Base-by-base conservation (phyloP, 2,329 filamentous ascomycete genomes). In the Sporothrix variecibatus region DNA sequence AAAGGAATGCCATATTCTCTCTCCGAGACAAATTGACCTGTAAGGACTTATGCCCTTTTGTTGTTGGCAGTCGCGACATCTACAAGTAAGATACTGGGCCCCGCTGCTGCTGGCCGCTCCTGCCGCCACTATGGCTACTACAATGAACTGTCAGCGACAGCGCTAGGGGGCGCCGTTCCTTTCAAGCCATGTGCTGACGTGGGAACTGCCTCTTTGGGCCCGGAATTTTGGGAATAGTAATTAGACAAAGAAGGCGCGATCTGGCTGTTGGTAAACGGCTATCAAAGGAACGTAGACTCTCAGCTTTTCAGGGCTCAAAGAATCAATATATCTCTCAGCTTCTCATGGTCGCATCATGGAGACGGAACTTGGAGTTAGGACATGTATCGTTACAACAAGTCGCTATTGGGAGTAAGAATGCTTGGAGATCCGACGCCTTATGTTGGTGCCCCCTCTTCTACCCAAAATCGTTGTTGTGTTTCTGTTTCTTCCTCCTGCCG, bases 61-160 rank as follows among this genome's bases (percentile, higher is more conserved):
- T 26, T 43, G n/a, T 28, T 28, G n/a, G 62, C 34, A 65, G 38
- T 12, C n/a, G 38, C 62, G n/a, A 28, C 58, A 38, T 9, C 15
- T n/a, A 31, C 34, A 34, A 34, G 34, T 34, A n/a, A 43, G 40
- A 49, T 12, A 49, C 8, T 43, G 43, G 43, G 43, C 17, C 58
- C 31, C 58, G 15, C 58, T 62, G n/a, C 34, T 43, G n/a, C 38
- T n/a, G 34, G 62, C 62, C n/a, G 62, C 23, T 23, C n/a, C 15
- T 46, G 62, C 38, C 38, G 62, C 38, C 62, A 67, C 60, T 65
- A 65, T n/a, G 34, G 23, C 38, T 38, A 46, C 60, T 40, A 43
- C n/a, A 11, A n/a, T n/a, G n/a, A n/a, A 26, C n/a, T 23, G 23
- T 26, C 38, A 46, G n/a, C 38, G 23, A 67, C n/a, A 46, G 62